Conservation (phyloP, 768 basidiomycete species). For the Coprinopsis cinerea region DNA sequence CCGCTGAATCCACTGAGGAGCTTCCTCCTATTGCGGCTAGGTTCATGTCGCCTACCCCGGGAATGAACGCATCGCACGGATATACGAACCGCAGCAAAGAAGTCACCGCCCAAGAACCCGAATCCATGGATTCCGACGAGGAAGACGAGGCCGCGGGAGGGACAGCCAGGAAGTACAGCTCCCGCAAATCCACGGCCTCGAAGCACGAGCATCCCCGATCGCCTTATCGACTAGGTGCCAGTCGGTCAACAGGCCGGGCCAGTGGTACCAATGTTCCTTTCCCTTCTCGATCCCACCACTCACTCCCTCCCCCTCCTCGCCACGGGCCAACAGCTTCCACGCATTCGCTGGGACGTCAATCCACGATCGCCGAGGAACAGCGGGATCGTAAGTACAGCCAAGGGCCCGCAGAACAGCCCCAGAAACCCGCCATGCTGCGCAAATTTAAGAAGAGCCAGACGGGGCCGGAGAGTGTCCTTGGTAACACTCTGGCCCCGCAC, state of each 20-base stretch:
- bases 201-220: slow-evolving; percentile 72
- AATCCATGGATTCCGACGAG: slow-evolving; percentile 65
- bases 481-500: slow-evolving; percentile 61
- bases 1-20: slow-evolving; percentile 64
- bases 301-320: slow-evolving; percentile 63
- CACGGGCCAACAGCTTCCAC: slow-evolving; percentile 57
- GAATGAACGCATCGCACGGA: slow-evolving; percentile 25
- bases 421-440: slow-evolving; percentile 51
- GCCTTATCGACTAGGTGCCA: slow-evolving; percentile 56
- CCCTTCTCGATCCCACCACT: slow-evolving; percentile 75
- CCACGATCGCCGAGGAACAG: slow-evolving; percentile 43
- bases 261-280: slow-evolving; percentile 57
- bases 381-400: slow-evolving; percentile 48
- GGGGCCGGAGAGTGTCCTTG: slow-evolving; percentile 38
- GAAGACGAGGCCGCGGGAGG: slow-evolving; percentile 59
- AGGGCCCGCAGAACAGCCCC: slow-evolving; percentile 29
- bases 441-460: slow-evolving; percentile 66
- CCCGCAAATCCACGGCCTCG: slow-evolving; percentile 27
- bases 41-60: slow-evolving; percentile 76
- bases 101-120: slow-evolving; percentile 63
- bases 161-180: slow-evolving; percentile 38
- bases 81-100: slow-evolving; percentile 45
- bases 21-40: slow-evolving; percentile 87
- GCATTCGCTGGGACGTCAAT: slow-evolving; percentile 71
- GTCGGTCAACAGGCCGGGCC: slow-evolving; percentile 34